Conservation (phyloP, 164 flowering plant genomes). For the Vitis rotundifolia region DNA sequence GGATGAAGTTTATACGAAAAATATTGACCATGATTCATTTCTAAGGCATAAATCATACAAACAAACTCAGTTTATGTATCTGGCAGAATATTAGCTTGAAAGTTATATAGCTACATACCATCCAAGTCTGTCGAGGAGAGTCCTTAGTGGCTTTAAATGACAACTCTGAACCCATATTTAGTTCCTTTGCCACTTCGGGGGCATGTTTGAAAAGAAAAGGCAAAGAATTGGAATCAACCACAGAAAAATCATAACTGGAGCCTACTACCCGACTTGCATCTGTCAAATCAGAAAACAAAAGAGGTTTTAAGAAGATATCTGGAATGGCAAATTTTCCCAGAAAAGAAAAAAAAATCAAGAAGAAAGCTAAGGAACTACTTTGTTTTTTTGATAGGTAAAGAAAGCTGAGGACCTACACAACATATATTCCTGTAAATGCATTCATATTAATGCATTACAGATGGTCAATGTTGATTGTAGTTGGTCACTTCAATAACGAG, state of each 20-base stretch:
- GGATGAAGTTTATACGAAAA: too few species aligned
- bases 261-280: slow-evolving; percentile 51
- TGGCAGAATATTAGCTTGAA: background rate
- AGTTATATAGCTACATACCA: slow-evolving; percentile 39
- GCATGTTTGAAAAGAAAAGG: slow-evolving; percentile 77
- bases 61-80: background rate
- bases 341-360: background rate
- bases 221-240: slow-evolving; percentile 86
- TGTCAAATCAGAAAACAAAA: slow-evolving; percentile 31
- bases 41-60: background rate
- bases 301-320: background rate
- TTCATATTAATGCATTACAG: too few species aligned
- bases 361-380: background rate
- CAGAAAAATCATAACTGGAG: slow-evolving; percentile 76
- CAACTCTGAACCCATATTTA: slow-evolving; percentile 45
- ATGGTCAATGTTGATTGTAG: too few species aligned
- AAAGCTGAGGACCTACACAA: too few species aligned
- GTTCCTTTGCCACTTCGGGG: slow-evolving; percentile 71
- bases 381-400: too few species aligned
- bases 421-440: too few species aligned
- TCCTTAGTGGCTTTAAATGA: slow-evolving; percentile 38
- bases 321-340: too few species aligned
- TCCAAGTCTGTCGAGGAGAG: slow-evolving; percentile 50
- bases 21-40: too few species aligned
- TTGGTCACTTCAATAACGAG: too few species aligned